A percentile compares a stretch with the other conserved stretches of the same genome.
These are phyloP conservation scores for Polytrichum commune DNA, from an alignment of 225 moss, liverwort and hornwort species.

Conservation along the genomic window DNA sequence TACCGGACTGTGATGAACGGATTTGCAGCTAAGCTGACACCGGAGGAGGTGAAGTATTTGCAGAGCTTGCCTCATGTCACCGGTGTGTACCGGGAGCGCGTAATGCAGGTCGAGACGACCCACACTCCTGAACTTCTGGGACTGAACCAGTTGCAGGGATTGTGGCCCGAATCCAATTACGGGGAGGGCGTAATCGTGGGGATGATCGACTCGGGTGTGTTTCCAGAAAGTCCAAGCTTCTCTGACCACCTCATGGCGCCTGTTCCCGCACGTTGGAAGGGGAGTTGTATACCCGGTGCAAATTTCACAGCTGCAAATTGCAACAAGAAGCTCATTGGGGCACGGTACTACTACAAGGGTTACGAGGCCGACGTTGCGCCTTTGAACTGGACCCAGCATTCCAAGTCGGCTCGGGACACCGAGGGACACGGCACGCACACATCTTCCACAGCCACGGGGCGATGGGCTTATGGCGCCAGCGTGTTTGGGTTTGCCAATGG, in stretches of 20 bases:
- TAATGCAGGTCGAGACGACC: conserved; percentile 52
- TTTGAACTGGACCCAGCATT: conserved; percentile 43
- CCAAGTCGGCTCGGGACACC: conserved; percentile 51
- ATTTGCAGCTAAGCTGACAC: too few relatives aligned
- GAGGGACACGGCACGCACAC: conserved; percentile 95
- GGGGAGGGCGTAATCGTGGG: conserved; percentile 66
- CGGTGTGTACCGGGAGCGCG: conserved; percentile 54
- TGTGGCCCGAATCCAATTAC: conserved; percentile 52
- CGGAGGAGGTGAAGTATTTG: too few relatives aligned
- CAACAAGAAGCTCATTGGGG: conserved; percentile 91
- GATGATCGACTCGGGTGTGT: conserved; percentile 68
- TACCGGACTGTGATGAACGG: too few relatives aligned
- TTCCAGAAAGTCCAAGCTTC: conserved; percentile 77
- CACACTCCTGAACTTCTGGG: conserved; percentile 75
- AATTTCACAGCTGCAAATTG: conserved; percentile 50
- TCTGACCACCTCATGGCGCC: conserved; percentile 52
- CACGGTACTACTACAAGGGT: conserved; percentile 59
- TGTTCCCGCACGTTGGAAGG: conserved; percentile 69
- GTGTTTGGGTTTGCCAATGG: conserved; percentile 47
- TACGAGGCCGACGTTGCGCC: conserved; percentile 56
- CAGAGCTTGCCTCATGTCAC: conserved; percentile 34
- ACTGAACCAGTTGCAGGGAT: conserved; percentile 43
- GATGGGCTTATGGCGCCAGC: conserved; percentile 26
- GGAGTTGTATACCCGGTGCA: conserved; percentile 53
- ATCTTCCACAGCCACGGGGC: conserved; percentile 64